These are phyloP conservation scores for Pythium volutum DNA, from an alignment of 352 stramenopile genomes.

Conservation along the genomic window DNA sequence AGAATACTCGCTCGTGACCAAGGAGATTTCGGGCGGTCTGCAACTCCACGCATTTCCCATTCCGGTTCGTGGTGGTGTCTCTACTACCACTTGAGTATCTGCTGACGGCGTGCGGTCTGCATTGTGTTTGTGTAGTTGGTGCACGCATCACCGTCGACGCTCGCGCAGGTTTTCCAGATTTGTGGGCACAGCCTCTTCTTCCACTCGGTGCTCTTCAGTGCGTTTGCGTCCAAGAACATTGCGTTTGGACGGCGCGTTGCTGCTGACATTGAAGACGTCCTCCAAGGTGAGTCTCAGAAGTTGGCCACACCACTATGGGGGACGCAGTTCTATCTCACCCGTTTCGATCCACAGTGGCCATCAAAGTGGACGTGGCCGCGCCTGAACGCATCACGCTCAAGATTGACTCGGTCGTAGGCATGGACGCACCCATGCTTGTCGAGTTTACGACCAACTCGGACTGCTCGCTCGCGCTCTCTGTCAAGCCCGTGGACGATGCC, in stretches of 20 bases:
- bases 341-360: constrained; percentile 36
- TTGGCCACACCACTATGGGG: neutral
- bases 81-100: neutral
- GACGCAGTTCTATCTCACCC: neutral
- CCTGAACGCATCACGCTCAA: constrained; percentile 81
- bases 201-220: constrained; percentile 73
- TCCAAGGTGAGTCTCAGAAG: constrained; percentile 51
- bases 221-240: constrained; percentile 68
- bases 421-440: constrained; percentile 61
- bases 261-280: constrained; percentile 55
- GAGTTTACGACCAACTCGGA: constrained; percentile 66
- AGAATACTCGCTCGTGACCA: constrained; percentile 80
- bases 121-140: constrained; percentile 34
- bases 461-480: constrained; percentile 56
- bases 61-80: constrained; percentile 45
- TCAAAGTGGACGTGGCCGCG: constrained; percentile 81
- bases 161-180: constrained; percentile 73
- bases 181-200: constrained; percentile 86
- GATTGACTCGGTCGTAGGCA: constrained; percentile 48
- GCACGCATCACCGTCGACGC: constrained; percentile 56
- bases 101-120: neutral
- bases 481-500: constrained; percentile 53
- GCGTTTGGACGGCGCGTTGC: constrained; percentile 64
- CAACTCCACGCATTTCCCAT: constrained; percentile 80
- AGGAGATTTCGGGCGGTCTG: constrained; percentile 81